These are phyloP conservation scores for Lichina pygmaea DNA, from an alignment of 495 filamentous ascomycete species.

Conservation along the genomic window DNA sequence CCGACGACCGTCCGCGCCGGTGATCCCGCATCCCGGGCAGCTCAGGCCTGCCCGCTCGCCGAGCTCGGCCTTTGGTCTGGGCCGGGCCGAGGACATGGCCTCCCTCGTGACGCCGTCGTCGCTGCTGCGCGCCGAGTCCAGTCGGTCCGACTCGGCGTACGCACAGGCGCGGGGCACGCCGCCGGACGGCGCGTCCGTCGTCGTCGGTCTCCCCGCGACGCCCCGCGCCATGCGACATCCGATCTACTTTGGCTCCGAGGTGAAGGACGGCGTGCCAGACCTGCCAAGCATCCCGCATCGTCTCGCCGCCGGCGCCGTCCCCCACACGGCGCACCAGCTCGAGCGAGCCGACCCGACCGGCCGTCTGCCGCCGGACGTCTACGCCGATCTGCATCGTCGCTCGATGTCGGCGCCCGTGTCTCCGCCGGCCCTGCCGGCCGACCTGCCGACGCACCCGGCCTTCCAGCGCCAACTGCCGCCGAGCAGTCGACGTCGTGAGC, in stretches of 20 bases:
- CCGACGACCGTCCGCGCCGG: slow-evolving; percentile 3
- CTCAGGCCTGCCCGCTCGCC: background rate
- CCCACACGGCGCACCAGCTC: background rate
- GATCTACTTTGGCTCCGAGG: slow-evolving; percentile 1
- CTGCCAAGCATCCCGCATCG: slow-evolving; percentile 1
- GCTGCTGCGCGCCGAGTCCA: too few species aligned
- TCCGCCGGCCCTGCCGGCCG: slow-evolving; percentile 1
- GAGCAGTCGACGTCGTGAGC: slow-evolving; percentile 1
- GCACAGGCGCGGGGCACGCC: too few species aligned
- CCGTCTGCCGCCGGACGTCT: background rate
- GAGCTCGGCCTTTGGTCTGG: too few species aligned
- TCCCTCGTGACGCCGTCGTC: too few species aligned
- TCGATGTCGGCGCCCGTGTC: slow-evolving; percentile 3
- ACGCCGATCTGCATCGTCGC: background rate
- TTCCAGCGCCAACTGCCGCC: slow-evolving; percentile 3
- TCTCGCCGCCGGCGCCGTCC: background rate
- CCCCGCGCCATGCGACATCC: slow-evolving; percentile 5
- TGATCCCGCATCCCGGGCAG: slow-evolving; percentile 3
- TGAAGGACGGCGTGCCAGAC: slow-evolving; percentile 1
- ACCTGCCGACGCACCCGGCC: slow-evolving; percentile 2
- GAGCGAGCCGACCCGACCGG: background rate
- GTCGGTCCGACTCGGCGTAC: background rate
- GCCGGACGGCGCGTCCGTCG: background rate
- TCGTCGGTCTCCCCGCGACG: slow-evolving; percentile 3
- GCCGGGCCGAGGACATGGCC: too few species aligned